Evolutionary conservation across 2,329 filamentous ascomycete species (phyloP).

Genomic region (Pyrenophora seminiperda): DNA sequence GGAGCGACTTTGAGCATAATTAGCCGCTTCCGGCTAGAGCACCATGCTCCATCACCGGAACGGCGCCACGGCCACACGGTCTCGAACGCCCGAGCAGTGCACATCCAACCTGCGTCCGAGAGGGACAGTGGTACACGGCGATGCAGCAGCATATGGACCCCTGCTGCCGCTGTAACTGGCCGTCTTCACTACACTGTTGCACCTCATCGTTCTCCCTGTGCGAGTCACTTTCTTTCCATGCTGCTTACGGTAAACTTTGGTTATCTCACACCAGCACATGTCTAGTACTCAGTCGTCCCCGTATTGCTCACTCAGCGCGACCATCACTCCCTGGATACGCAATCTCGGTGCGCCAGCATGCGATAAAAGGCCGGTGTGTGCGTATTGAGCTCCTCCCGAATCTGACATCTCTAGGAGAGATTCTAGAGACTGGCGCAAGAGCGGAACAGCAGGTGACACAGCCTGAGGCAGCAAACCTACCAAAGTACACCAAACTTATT

Average conservation of each 20-base stretch:
- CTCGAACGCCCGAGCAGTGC: conserved; percentile 12
- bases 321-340: too few species aligned
- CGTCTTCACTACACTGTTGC: not conserved
- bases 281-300: not conserved
- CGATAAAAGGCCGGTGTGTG: not conserved
- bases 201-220: not conserved
- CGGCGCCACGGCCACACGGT: conserved; percentile 19
- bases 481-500: too few species aligned
- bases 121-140: conserved; percentile 8
- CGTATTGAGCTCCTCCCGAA: not conserved
- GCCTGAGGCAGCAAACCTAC: conserved; percentile 10
- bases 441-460: conserved; percentile 12
- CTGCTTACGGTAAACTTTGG: too few species aligned
- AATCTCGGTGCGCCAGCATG: conserved; percentile 6
- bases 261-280: too few species aligned
- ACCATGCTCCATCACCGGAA: conserved; percentile 12
- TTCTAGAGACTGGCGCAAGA: not conserved
- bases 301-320: not conserved
- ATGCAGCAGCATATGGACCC: conserved; percentile 22
- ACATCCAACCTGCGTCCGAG: conserved; percentile 16
- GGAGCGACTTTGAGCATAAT: conserved; percentile 40
- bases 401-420: not conserved
- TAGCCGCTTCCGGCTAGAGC: conserved; percentile 29
- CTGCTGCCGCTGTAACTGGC: conserved; percentile 19
- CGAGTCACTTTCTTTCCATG: conserved; percentile 3